A percentile compares a stretch with the other conserved stretches of the same genome.
Evolutionary conservation across 2,329 filamentous ascomycete species (phyloP).

Genomic region (Ophiostoma ulmi): DNA sequence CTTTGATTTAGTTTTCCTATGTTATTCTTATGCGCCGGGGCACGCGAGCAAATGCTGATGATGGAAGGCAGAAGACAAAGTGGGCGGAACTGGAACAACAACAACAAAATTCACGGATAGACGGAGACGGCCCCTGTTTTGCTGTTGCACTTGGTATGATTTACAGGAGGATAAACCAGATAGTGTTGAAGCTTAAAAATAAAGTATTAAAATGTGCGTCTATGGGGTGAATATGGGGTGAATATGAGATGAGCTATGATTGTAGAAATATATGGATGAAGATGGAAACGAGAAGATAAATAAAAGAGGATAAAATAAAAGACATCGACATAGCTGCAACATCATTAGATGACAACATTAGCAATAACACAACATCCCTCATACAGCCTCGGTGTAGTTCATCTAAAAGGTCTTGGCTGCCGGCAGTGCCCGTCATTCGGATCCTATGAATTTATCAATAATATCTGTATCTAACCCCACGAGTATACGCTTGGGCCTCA

Average conservation of each 20-base stretch:
- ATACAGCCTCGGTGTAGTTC: slow-evolving; percentile 1
- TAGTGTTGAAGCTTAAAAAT: background rate
- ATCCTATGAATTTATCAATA: background rate
- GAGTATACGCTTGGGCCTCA: background rate
- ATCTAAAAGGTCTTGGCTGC: slow-evolving; percentile 6
- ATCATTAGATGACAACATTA: background rate
- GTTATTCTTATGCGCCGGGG: background rate
- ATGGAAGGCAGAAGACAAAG: background rate
- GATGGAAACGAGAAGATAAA: background rate
- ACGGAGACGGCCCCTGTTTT: background rate
- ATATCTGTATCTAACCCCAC: background rate
- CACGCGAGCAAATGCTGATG: background rate
- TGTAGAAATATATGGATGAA: background rate
- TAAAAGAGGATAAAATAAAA: background rate
- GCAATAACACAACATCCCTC: background rate
- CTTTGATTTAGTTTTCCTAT: background rate
- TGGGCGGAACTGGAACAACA: background rate
- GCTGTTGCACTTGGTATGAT: background rate
- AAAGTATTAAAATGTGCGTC: background rate
- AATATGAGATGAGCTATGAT: background rate
- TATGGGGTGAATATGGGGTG: too few relatives aligned
- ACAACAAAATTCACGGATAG: background rate
- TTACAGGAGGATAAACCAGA: background rate
- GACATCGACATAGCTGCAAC: background rate
- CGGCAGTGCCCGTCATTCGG: slow-evolving; percentile 3